Conservation (phyloP, 2,329 filamentous ascomycete genomes). For the Pestalotiopsis sp. region DNA sequence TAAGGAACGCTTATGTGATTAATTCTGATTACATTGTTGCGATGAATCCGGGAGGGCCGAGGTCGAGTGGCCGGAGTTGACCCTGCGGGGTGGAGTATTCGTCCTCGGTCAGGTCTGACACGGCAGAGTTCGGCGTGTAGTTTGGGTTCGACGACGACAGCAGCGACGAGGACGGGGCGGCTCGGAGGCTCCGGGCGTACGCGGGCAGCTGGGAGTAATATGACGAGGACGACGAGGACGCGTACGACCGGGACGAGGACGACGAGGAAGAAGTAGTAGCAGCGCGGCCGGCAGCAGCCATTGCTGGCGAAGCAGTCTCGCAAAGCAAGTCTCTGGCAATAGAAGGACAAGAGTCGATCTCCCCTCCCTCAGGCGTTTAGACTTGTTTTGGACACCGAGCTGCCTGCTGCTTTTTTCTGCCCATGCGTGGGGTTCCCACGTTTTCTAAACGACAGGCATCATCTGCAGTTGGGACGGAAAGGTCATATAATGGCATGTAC, state of each 20-base stretch:
- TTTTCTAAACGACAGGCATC: not conserved
- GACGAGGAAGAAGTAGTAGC: conserved; percentile 30
- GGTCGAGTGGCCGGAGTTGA: conserved; percentile 48
- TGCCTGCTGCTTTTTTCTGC: too few relatives aligned
- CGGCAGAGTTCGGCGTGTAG: conserved; percentile 50
- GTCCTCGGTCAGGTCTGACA: conserved; percentile 41
- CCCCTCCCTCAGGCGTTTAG: not conserved
- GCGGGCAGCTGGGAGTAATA: conserved; percentile 44
- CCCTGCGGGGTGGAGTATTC: conserved; percentile 42
- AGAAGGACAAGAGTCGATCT: not conserved
- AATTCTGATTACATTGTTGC: conserved; percentile 50
- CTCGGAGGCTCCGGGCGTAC: conserved; percentile 43
- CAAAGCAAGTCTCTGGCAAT: not conserved
- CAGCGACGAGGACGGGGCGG: conserved; percentile 18
- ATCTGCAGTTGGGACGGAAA: not conserved
- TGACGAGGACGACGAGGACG: conserved; percentile 48
- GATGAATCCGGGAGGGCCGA: conserved; percentile 56
- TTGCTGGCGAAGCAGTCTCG: not conserved
- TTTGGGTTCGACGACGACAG: conserved; percentile 40
- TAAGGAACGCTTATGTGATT: not conserved
- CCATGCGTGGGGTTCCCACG: not conserved
- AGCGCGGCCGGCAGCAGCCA: conserved; percentile 13
- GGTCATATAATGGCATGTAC: not conserved
- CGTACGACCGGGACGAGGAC: conserved; percentile 46
- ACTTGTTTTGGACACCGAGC: conserved; percentile 7